Evolutionary conservation across 2,329 filamentous ascomycete genomes (phyloP), one percentile per base, ranked within the genome.

Genomic region (Cyphellophora europaea): DNA sequence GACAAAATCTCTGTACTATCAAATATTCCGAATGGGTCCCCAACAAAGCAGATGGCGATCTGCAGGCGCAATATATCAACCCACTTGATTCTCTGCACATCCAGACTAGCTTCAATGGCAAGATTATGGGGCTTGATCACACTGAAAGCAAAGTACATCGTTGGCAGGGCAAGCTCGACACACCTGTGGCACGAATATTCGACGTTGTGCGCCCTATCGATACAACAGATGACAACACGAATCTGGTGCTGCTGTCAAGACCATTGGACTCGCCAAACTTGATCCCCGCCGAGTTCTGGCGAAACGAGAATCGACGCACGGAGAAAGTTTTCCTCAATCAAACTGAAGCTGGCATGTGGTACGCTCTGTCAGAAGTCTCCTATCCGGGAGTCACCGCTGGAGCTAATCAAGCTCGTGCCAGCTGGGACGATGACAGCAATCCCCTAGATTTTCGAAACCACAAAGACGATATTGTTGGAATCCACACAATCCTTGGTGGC

Each of bases 1-100:
- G 81, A 2, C 74, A 80, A 40, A 74, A 77, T 5, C 81, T 98
- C 43, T 93, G 87, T 51, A 94, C 85, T 0, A 74, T 98, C 48
- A 88, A 78, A 46, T 98, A 93, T 54, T 82, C 86, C 8, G 91
- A 98, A 57, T 98, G 91, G 91, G 79, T 78, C 1, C 84, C 88
- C 11, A 98, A 98, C 58, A 93, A 82, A 40, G 83, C 79, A 41
- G 89, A 98, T 57, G 75, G 75, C 44, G 91, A 98, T 54, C 74
- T 98, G 5, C 79, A 86, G 50, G 74, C 74, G 32, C 86, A 96
- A 53, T 91, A 96, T 52, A 73, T 72, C 11, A 63, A 68, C 8
- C 86, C 87, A 1, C 79, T 88, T 54, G 79, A 83, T 47, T 82
- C 82, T 42, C 19, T 19, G 13, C 95, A 96, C 59, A 80, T 96